Percentiles rank a stretch among this genome's conserved stretches.
These are phyloP conservation scores for Rhypophila decipiens DNA, from an alignment of 495 filamentous ascomycete genomes.

Conservation along the genomic window DNA sequence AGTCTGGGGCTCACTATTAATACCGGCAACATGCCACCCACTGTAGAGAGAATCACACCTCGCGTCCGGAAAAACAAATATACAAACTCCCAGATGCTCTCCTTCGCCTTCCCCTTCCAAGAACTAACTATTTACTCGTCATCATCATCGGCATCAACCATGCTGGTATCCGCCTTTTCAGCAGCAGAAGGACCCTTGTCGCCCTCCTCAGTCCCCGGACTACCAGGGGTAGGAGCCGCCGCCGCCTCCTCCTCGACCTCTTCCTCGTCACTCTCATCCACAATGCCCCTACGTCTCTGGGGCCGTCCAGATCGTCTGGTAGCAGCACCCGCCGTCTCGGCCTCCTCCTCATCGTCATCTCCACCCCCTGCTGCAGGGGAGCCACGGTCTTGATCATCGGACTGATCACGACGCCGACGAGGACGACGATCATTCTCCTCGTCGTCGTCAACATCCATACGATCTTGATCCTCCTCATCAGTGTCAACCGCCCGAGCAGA, in stretches of 20 bases:
- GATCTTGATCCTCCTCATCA: conserved; percentile 9
- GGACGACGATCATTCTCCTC: neutral
- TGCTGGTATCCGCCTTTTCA: neutral
- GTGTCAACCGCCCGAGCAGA: conserved; percentile 1
- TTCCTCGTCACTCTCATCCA: conserved; percentile 41
- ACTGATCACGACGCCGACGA: too few relatives aligned
- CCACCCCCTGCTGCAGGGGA: conserved; percentile 13
- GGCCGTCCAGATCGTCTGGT: conserved; percentile 20
- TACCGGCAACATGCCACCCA: too few relatives aligned
- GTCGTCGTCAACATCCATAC: conserved; percentile 4
- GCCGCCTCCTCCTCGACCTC: conserved; percentile 27
- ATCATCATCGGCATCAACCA: neutral
- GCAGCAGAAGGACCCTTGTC: too few relatives aligned
- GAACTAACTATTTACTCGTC: neutral
- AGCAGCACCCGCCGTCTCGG: conserved; percentile 29
- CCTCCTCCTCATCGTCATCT: conserved; percentile 30
- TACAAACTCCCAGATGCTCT: too few relatives aligned
- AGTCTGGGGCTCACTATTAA: too few relatives aligned
- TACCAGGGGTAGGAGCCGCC: conserved; percentile 1
- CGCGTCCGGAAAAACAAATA: too few relatives aligned
- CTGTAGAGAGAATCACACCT: too few relatives aligned
- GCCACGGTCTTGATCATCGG: conserved; percentile 17
- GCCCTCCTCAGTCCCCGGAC: neutral
- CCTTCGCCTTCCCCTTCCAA: too few relatives aligned
- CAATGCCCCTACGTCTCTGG: conserved; percentile 29